Percentiles rank a stretch among this genome's conserved stretches.
Evolutionary conservation across 2,329 filamentous ascomycete species (phyloP).

Genomic region (Ceratocystis diversiconidia): DNA sequence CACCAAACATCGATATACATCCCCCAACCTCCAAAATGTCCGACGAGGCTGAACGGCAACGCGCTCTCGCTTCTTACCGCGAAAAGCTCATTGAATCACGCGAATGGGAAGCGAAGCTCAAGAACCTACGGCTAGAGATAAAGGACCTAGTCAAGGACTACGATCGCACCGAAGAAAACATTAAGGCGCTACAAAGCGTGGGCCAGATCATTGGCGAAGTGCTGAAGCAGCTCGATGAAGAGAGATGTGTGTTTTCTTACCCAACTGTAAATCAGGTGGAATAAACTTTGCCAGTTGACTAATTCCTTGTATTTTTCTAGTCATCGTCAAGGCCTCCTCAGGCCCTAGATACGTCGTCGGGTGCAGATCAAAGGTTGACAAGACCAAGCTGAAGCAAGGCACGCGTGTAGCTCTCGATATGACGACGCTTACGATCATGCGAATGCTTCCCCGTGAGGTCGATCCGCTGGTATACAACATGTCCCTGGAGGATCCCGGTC

Average conservation of each 20-base stretch:
- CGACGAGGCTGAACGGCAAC: slow-evolving; percentile 44
- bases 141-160: slow-evolving; percentile 91
- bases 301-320: slow-evolving; percentile 32
- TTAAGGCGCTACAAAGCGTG: slow-evolving; percentile 97
- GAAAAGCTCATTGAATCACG: slow-evolving; percentile 79
- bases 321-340: slow-evolving; percentile 96
- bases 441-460: slow-evolving; percentile 96
- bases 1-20: neutral
- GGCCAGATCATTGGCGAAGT: slow-evolving; percentile 99
- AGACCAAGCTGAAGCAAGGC: slow-evolving; percentile 91
- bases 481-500: slow-evolving; percentile 94
- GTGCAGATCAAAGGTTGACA: slow-evolving; percentile 96
- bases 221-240: slow-evolving; percentile 94
- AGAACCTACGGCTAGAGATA: slow-evolving; percentile 84
- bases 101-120: slow-evolving; percentile 98
- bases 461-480: slow-evolving; percentile 99
- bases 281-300: slow-evolving; percentile 19
- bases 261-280: too few relatives aligned
- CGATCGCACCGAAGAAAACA: slow-evolving; percentile 95
- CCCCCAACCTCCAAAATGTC: slow-evolving; percentile 6
- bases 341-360: slow-evolving; percentile 96
- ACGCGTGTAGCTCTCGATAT: slow-evolving; percentile 96
- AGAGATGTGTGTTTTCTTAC: slow-evolving; percentile 56
- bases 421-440: slow-evolving; percentile 99
- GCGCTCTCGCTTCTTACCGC: slow-evolving; percentile 66